These are phyloP conservation scores for Fomitiporia mediterranea DNA, from an alignment of 1,284 basidiomycete species.

Conservation along the genomic window DNA sequence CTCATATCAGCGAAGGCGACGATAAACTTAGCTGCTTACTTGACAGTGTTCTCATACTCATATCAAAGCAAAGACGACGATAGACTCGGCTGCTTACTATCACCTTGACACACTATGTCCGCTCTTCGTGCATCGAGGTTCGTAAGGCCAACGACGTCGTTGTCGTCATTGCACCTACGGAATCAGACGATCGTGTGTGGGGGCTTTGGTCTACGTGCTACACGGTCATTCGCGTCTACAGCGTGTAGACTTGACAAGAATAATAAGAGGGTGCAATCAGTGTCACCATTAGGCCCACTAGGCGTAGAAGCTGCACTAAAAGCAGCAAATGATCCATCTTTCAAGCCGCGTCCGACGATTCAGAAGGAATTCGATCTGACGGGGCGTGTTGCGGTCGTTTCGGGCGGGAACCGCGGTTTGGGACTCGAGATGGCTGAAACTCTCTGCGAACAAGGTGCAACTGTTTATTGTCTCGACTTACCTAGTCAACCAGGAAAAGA, in stretches of 20 bases:
- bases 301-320: constrained; percentile 52
- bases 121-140: not conserved
- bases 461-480: constrained; percentile 75
- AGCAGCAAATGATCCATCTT: constrained; percentile 32
- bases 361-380: constrained; percentile 70
- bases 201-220: not conserved
- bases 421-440: constrained; percentile 80
- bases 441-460: constrained; percentile 72
- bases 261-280: constrained; percentile 34
- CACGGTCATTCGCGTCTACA: constrained; percentile 2
- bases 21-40: not conserved
- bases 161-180: no score
- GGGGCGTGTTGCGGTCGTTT: constrained; percentile 73
- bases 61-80: no score
- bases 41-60: no score
- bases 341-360: constrained; percentile 36
- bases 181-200: not conserved
- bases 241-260: not conserved
- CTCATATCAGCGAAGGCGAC: no score
- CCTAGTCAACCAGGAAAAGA: constrained; percentile 59
- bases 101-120: not conserved
- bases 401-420: constrained; percentile 76
- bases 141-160: not conserved
- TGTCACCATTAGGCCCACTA: constrained; percentile 48
- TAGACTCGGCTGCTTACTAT: not conserved